Evolutionary conservation across 2,329 filamentous ascomycete genomes (phyloP).

Genomic region (Cordyceps javanica): DNA sequence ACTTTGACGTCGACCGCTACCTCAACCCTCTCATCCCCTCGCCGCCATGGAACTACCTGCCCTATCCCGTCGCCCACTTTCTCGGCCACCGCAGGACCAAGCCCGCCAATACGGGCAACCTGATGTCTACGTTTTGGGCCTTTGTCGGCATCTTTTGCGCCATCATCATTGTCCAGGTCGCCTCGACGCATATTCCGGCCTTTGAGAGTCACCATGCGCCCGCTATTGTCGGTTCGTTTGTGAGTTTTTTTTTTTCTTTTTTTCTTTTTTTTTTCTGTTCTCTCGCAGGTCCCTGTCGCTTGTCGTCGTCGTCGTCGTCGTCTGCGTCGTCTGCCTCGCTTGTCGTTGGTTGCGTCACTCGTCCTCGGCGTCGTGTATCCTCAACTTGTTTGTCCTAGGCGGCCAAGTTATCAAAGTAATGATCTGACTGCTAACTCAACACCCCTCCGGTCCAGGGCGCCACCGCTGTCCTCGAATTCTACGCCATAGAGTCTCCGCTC

Average conservation of each 20-base stretch:
- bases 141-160: slow-evolving; percentile 59
- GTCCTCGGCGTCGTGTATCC: too few relatives aligned
- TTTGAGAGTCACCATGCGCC: slow-evolving; percentile 49
- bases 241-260: slow-evolving; percentile 36
- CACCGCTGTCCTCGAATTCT: slow-evolving; percentile 69
- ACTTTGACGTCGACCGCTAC: slow-evolving; percentile 72
- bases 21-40: slow-evolving; percentile 65
- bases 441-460: slow-evolving; percentile 49
- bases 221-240: slow-evolving; percentile 64
- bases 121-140: slow-evolving; percentile 55
- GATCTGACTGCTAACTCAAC: neutral
- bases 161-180: slow-evolving; percentile 52
- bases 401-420: too few relatives aligned
- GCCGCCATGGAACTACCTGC: slow-evolving; percentile 58
- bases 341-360: too few relatives aligned
- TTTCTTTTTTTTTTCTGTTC: neutral
- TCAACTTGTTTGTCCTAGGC: too few relatives aligned
- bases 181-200: slow-evolving; percentile 46
- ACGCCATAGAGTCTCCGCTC: slow-evolving; percentile 64
- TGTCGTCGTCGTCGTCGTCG: neutral
- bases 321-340: too few relatives aligned
- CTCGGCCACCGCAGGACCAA: slow-evolving; percentile 52
- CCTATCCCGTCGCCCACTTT: slow-evolving; percentile 60
- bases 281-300: neutral
- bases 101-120: slow-evolving; percentile 43